Conservation (phyloP, 2,329 filamentous ascomycete species). For the Teratosphaeria zuluensis region DNA sequence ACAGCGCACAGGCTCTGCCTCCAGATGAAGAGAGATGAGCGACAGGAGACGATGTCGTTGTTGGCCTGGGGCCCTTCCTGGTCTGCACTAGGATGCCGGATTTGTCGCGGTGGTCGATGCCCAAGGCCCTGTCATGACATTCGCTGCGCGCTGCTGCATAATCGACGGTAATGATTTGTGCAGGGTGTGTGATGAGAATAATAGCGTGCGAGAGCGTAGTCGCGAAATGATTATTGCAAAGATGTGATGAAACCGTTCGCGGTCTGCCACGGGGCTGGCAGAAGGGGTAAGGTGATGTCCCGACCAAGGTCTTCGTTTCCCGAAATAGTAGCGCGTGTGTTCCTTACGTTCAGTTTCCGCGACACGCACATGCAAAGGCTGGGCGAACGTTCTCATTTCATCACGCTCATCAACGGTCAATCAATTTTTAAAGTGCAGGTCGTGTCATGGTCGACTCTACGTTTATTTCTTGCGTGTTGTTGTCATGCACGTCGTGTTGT, state of each 20-base stretch:
- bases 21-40: neutral
- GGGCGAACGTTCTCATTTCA: neutral
- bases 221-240: neutral
- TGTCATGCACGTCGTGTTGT: neutral
- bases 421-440: neutral
- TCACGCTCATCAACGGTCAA: neutral
- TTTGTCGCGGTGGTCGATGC: neutral
- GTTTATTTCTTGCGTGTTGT: neutral
- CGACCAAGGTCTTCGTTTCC: neutral
- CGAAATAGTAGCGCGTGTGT: neutral
- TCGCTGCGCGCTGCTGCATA: neutral
- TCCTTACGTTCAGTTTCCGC: neutral
- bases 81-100: neutral
- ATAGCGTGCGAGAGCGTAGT: neutral
- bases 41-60: conserved; percentile 2
- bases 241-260: neutral
- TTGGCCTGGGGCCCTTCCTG: neutral
- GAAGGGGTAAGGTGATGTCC: neutral
- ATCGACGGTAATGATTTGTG: neutral
- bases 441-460: neutral
- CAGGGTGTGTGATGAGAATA: neutral
- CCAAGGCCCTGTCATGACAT: neutral
- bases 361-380: no score
- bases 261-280: neutral
- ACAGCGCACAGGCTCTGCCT: conserved; percentile 6